These are phyloP conservation scores for Dactylorhiza incarnata DNA, from an alignment of 106 monocot species.

Conservation along the genomic window DNA sequence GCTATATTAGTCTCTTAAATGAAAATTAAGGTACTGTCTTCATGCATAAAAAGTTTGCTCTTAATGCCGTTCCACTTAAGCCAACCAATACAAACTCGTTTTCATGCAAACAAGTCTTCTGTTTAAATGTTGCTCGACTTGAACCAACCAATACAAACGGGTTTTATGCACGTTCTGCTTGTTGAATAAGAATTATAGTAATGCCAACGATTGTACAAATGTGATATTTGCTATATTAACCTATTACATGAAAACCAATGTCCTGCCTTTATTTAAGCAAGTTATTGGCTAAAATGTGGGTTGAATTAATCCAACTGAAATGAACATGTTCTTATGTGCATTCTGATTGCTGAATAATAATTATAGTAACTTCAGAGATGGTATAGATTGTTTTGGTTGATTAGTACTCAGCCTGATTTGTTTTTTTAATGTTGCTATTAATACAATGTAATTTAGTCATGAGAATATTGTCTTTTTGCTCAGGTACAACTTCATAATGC, in stretches of 20 bases:
- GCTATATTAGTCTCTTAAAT: not conserved
- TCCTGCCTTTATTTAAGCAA: not conserved
- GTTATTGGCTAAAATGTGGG: not conserved
- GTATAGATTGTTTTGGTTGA: not conserved
- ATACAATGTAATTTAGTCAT: too few species aligned
- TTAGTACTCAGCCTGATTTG: not conserved
- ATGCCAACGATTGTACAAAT: too few species aligned
- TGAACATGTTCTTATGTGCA: not conserved
- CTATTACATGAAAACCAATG: not conserved
- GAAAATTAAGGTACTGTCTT: not conserved
- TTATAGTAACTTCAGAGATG: slow-evolving; percentile 5
- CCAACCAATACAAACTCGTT: too few species aligned
- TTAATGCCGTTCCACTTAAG: too few species aligned
- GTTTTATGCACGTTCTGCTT: too few species aligned
- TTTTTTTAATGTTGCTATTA: not conserved
- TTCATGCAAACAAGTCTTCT: too few species aligned
- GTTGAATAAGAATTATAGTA: too few species aligned
- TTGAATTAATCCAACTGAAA: not conserved
- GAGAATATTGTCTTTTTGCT: not conserved
- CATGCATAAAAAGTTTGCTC: too few species aligned
- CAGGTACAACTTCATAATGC: slow-evolving; percentile 98
- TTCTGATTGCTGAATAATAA: not conserved
- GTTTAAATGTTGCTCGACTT: too few species aligned
- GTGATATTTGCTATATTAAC: not conserved
- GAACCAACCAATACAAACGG: too few species aligned